Conservation (phyloP, 129 eudicot species). For the Centaurea solstitialis region DNA sequence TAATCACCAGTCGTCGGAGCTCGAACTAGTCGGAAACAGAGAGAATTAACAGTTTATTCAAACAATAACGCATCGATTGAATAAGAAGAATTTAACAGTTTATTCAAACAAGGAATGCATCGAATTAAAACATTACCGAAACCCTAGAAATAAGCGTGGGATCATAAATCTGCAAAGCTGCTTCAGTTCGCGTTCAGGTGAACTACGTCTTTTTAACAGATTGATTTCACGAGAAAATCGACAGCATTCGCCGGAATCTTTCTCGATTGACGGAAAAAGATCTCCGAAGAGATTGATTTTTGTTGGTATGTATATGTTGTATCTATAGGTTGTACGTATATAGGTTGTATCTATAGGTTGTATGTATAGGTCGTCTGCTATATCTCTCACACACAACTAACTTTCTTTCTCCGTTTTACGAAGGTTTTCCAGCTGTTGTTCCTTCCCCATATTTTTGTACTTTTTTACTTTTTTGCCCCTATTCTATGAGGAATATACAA, state of each 20-base stretch:
- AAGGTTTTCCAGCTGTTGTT: conserved; percentile 33
- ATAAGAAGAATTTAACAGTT: conserved; percentile 10
- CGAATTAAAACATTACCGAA: conserved; percentile 35
- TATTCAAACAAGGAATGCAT: conserved; percentile 7
- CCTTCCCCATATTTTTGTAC: conserved; percentile 14
- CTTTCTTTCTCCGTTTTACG: too few relatives aligned
- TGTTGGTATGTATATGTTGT: neutral
- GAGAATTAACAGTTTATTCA: neutral
- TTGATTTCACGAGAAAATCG: conserved; percentile 10
- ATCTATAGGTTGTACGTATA: conserved; percentile 5
- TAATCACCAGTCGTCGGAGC: conserved; percentile 44
- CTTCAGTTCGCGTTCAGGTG: conserved; percentile 23
- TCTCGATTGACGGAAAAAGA: conserved; percentile 33
- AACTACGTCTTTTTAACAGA: conserved; percentile 30
- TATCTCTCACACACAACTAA: conserved; percentile 34
- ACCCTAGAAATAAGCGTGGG: conserved; percentile 40
- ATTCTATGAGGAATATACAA: neutral
- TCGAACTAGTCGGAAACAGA: conserved; percentile 25
- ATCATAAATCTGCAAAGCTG: conserved; percentile 42
- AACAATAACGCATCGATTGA: neutral
- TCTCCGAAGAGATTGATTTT: conserved; percentile 18
- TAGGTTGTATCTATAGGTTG: neutral
- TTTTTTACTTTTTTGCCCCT: neutral
- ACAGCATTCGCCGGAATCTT: conserved; percentile 20
- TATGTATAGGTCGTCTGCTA: conserved; percentile 10